Evolutionary conservation across 2,329 filamentous ascomycete genomes (phyloP), one percentile per base, ranked within the genome.

Genomic region (Epicoccum sorghinum): DNA sequence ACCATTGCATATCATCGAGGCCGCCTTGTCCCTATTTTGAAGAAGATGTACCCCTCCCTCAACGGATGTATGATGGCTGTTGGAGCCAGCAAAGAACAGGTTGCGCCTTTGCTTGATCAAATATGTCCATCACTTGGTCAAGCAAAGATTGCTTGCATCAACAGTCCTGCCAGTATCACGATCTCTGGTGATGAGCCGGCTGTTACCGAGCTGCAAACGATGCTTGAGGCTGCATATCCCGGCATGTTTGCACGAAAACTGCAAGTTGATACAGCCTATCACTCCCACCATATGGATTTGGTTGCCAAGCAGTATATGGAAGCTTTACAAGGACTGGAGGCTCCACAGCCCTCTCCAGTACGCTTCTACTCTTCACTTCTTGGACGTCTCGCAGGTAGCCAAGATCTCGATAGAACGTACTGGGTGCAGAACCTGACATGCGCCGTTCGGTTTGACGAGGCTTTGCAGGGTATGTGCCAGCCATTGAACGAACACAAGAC

Each of bases 141-240:
- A 24, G 57, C 45, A 13, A 42, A 43, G 7, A 45, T 69, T 9
- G 70, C 70, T 6, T 71, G 67, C 38, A 54, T 69, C 41, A 82
- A 82, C 58, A 74, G 72, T 25, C 72, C 78, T 0, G 44, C 57
- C 0, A 77, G 73, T 32, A 65, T 80, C 1, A 83, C 80, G 0
- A 33, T 81, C 0, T 80, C 79, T 7, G 80, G 80, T 0, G 75
- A 80, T 51, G 51, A 35, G 0, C 64, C 70, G 47, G 75, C 73
- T 1, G 70, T 81, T 5, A 59, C 70, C 0, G 61, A 72, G 41
- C 56, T 74, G 3, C 40, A 3, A 59, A 72, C 53, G 69, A 66
- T 5, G 0, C 55, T 81, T 0, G 62, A 75, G 1, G 61, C 69
- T 3, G 60, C 75, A 18, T 33, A 33, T 13, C 32, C 32, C 13